Evolutionary conservation across 495 filamentous ascomycete genomes (phyloP), one percentile per base, ranked within the genome.

Genomic region (Penicillium pancosmium): DNA sequence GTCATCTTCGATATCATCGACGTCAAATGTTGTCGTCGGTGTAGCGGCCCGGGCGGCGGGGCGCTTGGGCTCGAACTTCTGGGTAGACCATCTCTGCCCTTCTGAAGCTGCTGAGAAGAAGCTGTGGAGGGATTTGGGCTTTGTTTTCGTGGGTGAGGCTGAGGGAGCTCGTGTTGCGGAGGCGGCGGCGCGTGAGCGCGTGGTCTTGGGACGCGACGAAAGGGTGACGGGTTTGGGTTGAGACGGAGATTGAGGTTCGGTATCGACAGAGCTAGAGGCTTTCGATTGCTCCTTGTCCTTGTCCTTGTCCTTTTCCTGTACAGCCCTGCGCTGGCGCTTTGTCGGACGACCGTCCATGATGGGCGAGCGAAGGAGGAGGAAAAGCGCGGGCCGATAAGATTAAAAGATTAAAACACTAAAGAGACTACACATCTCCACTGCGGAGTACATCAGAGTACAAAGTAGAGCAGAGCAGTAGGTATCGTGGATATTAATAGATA

Each of bases 271-370:
- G 27, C 1, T 1, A 0, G 8, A 1, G 5, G 27, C 8, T 31
- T 31, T 4, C 4, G 27, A 31, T 8, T 6, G 27, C 27, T 6
- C 27, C 8, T 31, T 31, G 5, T 31, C 27, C n/a, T n/a, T n/a
- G n/a, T n/a, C n/a, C n/a, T n/a, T n/a, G n/a, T 6, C 27, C 8
- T 31, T 31, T 0, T 31, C 27, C 8, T 31, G 5, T 0, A 31
- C 27, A 7, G 27, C 27, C 27, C 27, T 31, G 58, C 78, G 79
- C 61, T 77, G 77, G 60, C 80, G 75, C 54, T 82, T 76, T 13
- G 73, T 59, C 50, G 81, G 80, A 65, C 74, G 76, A 65, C 71
- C 65, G 58, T 72, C 64, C 88, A 80, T 80, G 23, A 61, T 65
- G 60, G 52, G 35, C 18, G 55, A 46, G 51, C 23, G 6, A 49